phyloP scores from a whole-genome alignment of 2,329 filamentous ascomycete genomes.

The Coniosporium tulheliwenetii region DNA sequence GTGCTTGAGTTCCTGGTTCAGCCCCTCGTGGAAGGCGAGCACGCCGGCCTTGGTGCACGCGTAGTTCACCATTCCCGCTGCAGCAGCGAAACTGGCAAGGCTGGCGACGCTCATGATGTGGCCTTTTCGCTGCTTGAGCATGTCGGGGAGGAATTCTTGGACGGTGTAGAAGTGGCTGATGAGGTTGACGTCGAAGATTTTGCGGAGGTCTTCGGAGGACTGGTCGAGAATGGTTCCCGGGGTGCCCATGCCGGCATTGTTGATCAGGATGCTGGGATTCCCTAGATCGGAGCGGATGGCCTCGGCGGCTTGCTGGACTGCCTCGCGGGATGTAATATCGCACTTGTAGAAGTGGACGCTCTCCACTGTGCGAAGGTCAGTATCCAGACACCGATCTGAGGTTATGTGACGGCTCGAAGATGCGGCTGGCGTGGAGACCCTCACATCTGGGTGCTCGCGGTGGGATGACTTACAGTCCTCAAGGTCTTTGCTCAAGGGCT shows the following conservation, averaged over 20 bases:
- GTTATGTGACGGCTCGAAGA: background rate
- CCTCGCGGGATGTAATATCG: slow-evolving; percentile 32
- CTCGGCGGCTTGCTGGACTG: slow-evolving; percentile 25
- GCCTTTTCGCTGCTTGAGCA: slow-evolving; percentile 35
- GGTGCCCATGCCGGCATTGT: slow-evolving; percentile 34
- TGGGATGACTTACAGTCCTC: slow-evolving; percentile 6
- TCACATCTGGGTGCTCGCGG: background rate
- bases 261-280: slow-evolving; percentile 30
- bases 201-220: slow-evolving; percentile 25
- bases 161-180: slow-evolving; percentile 35
- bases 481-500: slow-evolving; percentile 16
- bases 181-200: slow-evolving; percentile 37
- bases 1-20: slow-evolving; percentile 24
- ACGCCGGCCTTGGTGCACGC: slow-evolving; percentile 35
- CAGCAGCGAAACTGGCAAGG: slow-evolving; percentile 31
- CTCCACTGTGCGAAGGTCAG: background rate
- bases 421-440: background rate
- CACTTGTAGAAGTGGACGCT: slow-evolving; percentile 24
- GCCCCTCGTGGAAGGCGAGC: slow-evolving; percentile 36
- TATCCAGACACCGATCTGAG: too few species aligned
- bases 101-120: slow-evolving; percentile 42
- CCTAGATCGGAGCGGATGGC: slow-evolving; percentile 24
- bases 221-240: slow-evolving; percentile 31
- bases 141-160: slow-evolving; percentile 35
- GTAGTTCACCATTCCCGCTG: slow-evolving; percentile 37